phyloP scores from a whole-genome alignment of 192 early-diverging fungal species.

The Gonapodya prolifera region DNA sequence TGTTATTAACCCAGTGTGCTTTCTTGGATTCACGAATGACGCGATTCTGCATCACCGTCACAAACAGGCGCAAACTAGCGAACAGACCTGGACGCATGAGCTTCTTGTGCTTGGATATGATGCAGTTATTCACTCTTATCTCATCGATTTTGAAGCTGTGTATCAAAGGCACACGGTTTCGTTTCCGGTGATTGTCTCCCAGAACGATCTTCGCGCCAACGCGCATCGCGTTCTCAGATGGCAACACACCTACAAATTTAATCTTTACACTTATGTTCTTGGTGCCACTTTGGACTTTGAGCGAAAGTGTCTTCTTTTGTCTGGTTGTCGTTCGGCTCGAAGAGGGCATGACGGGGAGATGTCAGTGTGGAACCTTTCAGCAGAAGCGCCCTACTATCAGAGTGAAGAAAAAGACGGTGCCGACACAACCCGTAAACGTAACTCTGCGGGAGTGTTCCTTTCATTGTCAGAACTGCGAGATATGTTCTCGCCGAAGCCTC shows the following conservation, averaged over 20 bases:
- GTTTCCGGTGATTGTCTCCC: not conserved
- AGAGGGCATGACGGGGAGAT: not conserved
- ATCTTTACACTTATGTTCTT: not conserved
- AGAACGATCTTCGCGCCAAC: not conserved
- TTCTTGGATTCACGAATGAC: not conserved
- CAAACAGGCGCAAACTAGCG: not conserved
- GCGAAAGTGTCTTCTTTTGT: not conserved
- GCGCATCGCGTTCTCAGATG: not conserved
- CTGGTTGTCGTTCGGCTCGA: not conserved
- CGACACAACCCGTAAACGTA: not conserved
- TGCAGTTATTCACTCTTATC: not conserved
- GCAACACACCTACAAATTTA: not conserved
- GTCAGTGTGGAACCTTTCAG: not conserved
- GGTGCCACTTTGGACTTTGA: not conserved
- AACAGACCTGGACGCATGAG: not conserved
- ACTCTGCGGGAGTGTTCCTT: not conserved
- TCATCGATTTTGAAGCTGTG: not conserved
- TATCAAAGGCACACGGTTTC: not conserved
- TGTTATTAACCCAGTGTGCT: not conserved
- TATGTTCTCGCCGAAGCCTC: not conserved
- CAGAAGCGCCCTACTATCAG: not conserved
- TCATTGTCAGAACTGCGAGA: not conserved
- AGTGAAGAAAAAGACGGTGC: not conserved
- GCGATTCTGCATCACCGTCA: not conserved
- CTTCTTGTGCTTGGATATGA: not conserved